These are phyloP conservation scores for Lecanicillium sp. DNA, from an alignment of 2,329 filamentous ascomycete genomes.

Conservation along the genomic window DNA sequence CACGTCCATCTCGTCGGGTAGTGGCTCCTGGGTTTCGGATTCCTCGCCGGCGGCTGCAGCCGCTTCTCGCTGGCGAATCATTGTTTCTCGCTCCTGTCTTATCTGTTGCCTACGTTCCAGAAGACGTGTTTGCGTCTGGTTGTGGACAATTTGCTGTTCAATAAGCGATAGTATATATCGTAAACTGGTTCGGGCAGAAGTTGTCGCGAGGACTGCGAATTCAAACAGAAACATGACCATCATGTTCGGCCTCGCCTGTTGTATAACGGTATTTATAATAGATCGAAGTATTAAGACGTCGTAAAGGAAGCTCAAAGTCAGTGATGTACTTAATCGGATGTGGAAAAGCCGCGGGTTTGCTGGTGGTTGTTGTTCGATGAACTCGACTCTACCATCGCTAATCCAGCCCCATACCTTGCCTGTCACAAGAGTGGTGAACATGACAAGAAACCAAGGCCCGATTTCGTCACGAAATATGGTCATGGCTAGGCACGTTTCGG, in stretches of 20 bases:
- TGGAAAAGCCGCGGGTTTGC: constrained; percentile 86
- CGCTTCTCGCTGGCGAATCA: constrained; percentile 38
- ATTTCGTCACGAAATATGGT: constrained; percentile 96
- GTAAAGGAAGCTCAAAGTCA: constrained; percentile 71
- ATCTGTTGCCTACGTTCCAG: constrained; percentile 62
- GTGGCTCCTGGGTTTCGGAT: constrained; percentile 30
- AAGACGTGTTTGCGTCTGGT: constrained; percentile 64
- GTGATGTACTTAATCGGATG: constrained; percentile 66
- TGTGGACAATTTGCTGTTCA: constrained; percentile 66
- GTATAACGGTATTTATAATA: constrained; percentile 72
- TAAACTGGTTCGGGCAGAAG: constrained; percentile 68
- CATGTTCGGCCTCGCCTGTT: constrained; percentile 88
- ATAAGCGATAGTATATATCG: constrained; percentile 73
- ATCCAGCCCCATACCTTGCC: constrained; percentile 99
- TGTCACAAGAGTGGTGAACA: constrained; percentile 88
- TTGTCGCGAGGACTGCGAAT: constrained; percentile 78
- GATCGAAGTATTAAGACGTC: constrained; percentile 75
- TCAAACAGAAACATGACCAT: constrained; percentile 99
- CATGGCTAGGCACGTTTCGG: constrained; percentile 95
- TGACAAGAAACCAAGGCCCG: constrained; percentile 87
- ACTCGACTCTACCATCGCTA: constrained; percentile 85
- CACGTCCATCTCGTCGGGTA: constrained; percentile 64
- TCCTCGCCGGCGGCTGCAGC: constrained; percentile 48
- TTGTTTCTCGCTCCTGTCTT: constrained; percentile 46
- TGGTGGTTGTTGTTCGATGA: constrained; percentile 90